A percentile compares a stretch with the other conserved stretches of the same genome.
These are phyloP conservation scores for Cynanchum wilfordii DNA, from an alignment of 257 asterid species.

Conservation along the genomic window DNA sequence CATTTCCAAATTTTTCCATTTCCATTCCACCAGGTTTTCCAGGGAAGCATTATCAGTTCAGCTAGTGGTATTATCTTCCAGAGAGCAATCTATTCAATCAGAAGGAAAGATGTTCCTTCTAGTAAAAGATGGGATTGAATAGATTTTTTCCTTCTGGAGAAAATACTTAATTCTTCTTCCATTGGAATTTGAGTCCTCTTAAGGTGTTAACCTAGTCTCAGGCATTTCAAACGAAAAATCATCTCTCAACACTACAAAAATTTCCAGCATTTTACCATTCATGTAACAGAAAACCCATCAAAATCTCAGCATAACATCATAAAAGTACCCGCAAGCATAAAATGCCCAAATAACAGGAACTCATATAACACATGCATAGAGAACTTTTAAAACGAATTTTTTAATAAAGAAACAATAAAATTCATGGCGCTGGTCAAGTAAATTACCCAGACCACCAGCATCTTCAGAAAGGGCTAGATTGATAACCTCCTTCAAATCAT, in stretches of 20 bases:
- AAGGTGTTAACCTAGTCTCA: background rate
- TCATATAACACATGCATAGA: background rate
- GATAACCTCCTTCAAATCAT: slow-evolving; percentile 74
- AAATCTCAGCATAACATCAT: background rate
- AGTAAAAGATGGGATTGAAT: background rate
- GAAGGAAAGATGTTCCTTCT: background rate
- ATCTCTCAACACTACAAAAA: background rate
- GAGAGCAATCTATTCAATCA: background rate
- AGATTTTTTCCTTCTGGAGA: background rate
- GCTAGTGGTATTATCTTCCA: background rate
- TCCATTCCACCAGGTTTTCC: background rate
- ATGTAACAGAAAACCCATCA: background rate
- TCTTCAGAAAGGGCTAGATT: slow-evolving; percentile 92
- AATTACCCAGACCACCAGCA: slow-evolving; percentile 78
- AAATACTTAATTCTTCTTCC: background rate
- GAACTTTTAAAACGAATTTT: background rate
- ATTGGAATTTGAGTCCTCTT: background rate
- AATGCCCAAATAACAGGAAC: background rate
- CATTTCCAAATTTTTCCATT: background rate
- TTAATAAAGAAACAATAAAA: background rate
- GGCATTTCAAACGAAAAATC: background rate
- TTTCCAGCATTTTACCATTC: background rate
- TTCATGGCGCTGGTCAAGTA: background rate
- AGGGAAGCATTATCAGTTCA: background rate
- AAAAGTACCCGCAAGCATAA: background rate